These are phyloP conservation scores for Amoebophrya sp. DNA, from an alignment of 169 alveolate genomes.

Conservation along the genomic window DNA sequence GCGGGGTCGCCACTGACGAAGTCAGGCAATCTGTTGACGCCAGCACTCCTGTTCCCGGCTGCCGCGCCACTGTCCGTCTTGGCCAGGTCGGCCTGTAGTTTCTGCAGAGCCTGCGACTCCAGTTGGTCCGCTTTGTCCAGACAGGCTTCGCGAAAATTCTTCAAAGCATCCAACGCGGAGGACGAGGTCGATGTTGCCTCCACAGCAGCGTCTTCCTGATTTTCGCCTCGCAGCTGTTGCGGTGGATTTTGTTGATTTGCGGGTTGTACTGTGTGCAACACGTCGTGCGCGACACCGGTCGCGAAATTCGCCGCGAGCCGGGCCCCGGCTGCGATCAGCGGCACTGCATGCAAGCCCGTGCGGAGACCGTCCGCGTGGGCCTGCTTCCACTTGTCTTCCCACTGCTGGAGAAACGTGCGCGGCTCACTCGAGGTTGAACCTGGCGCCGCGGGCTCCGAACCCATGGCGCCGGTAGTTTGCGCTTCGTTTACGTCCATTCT, in stretches of 20 bases:
- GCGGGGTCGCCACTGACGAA: neutral
- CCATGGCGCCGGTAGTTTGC: too few relatives aligned
- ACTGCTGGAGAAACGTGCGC: too few relatives aligned
- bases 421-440: too few relatives aligned
- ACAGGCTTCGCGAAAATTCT: neutral
- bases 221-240: neutral
- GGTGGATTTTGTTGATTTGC: too few relatives aligned
- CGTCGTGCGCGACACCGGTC: neutral
- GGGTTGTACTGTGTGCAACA: neutral
- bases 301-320: neutral
- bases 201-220: neutral
- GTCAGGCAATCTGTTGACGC: too few relatives aligned
- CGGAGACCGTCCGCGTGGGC: neutral
- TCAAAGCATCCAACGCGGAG: neutral
- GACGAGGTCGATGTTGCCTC: neutral
- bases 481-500: too few relatives aligned
- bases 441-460: too few relatives aligned
- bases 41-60: too few relatives aligned
- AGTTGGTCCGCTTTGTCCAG: neutral
- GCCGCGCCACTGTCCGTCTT: neutral
- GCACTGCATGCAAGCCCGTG: neutral
- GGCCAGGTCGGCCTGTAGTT: neutral
- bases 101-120: neutral
- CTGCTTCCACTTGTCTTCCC: too few relatives aligned
- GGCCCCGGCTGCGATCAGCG: neutral